Evolutionary conservation across 139 green algal genomes (phyloP).

Genomic region (Tetradesmus lagerheimii): DNA sequence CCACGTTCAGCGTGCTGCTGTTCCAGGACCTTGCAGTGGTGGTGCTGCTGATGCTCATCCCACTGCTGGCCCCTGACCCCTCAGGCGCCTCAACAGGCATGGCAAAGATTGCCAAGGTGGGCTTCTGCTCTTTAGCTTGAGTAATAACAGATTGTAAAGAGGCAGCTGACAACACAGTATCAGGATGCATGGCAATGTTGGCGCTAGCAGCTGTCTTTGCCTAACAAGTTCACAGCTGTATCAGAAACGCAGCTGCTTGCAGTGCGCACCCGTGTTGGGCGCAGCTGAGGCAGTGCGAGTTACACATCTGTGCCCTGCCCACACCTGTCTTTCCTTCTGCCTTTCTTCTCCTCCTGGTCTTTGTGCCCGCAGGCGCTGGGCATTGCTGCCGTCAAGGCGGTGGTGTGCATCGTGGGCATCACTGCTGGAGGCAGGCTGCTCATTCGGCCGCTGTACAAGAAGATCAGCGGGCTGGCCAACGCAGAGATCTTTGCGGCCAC

Average conservation of each 20-base stretch:
- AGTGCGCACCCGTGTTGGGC: too few species aligned
- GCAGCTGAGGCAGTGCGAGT: too few species aligned
- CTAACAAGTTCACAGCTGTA: too few species aligned
- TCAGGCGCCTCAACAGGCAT: conserved; percentile 68
- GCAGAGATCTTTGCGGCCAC: conserved; percentile 96
- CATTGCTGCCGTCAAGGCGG: conserved; percentile 93
- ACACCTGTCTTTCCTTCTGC: too few species aligned
- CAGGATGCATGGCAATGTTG: too few species aligned
- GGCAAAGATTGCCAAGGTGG: conserved; percentile 74
- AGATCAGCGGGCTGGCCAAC: conserved; percentile 88
- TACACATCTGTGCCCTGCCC: too few species aligned
- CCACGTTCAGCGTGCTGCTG: conserved; percentile 97
- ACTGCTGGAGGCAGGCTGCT: conserved; percentile 72
- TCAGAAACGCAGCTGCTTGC: too few species aligned
- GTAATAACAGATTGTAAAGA: too few species aligned
- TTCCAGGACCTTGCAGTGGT: conserved; percentile 99
- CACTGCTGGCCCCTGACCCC: conserved; percentile 90
- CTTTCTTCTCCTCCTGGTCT: not conserved
- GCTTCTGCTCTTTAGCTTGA: too few species aligned
- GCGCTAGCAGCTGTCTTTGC: too few species aligned
- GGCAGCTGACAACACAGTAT: too few species aligned
- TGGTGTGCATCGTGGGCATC: conserved; percentile 82
- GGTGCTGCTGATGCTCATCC: conserved; percentile 99
- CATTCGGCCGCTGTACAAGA: conserved; percentile 85
- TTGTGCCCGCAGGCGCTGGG: conserved; percentile 77